Conservation (phyloP, 2,329 filamentous ascomycete species). For the Cercospora beticola region DNA sequence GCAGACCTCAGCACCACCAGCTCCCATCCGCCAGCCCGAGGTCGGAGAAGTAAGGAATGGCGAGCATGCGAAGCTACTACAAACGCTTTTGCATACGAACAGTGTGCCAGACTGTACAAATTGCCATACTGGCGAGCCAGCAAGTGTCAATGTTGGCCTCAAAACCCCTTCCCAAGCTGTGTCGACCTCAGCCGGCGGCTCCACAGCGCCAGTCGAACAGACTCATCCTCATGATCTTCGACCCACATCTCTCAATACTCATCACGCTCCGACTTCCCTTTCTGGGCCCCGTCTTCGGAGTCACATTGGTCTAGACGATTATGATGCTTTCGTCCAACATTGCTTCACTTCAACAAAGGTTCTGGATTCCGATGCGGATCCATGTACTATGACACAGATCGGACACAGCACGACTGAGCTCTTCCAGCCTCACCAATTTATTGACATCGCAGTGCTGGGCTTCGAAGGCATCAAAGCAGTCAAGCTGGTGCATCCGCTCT, state of each 20-base stretch:
- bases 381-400: constrained; percentile 3
- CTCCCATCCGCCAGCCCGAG: neutral
- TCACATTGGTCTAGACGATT: constrained; percentile 12
- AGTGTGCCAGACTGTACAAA: neutral
- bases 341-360: neutral
- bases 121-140: neutral
- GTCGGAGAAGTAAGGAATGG: neutral
- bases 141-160: neutral
- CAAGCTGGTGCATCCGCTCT: constrained; percentile 14
- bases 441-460: constrained; percentile 4
- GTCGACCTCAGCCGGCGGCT: neutral
- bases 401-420: constrained; percentile 6
- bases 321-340: constrained; percentile 8
- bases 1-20: neutral
- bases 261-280: constrained; percentile 14
- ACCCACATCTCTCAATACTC: neutral
- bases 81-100: neutral
- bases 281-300: constrained; percentile 11
- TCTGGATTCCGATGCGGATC: neutral
- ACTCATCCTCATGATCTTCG: constrained; percentile 4
- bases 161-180: neutral
- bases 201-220: neutral
- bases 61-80: neutral
- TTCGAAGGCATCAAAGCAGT: constrained; percentile 11
- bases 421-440: neutral